These are phyloP conservation scores for Barnettozyma salicaria DNA, from an alignment of 805 yeast genomes.

Conservation along the genomic window DNA sequence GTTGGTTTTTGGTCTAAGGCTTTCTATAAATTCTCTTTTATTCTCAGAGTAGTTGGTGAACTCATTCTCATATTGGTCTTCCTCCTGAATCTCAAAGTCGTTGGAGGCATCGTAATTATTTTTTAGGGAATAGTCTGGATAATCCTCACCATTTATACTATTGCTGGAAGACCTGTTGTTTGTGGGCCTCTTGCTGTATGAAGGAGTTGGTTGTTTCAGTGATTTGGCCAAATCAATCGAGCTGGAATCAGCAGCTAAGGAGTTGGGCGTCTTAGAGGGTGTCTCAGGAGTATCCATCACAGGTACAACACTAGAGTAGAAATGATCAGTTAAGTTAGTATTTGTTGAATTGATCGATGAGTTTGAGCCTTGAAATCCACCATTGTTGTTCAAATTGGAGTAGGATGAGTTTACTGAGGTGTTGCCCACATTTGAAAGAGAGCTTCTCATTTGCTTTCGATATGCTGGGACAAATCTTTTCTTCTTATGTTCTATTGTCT, in stretches of 20 bases:
- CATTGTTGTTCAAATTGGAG: conserved; percentile 19
- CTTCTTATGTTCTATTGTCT: conserved; percentile 3
- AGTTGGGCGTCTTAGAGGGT: conserved; percentile 5
- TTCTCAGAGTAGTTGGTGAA: conserved; percentile 40
- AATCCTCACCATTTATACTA: conserved; percentile 9
- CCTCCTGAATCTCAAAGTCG: conserved; percentile 33
- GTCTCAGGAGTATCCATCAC: conserved; percentile 15
- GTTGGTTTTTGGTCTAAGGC: conserved; percentile 32
- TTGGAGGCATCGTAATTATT: conserved; percentile 29
- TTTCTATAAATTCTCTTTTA: conserved; percentile 36
- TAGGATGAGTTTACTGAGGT: conserved; percentile 22
- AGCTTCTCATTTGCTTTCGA: conserved; percentile 28
- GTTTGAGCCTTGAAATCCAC: conserved; percentile 18
- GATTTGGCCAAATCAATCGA: conserved; percentile 23
- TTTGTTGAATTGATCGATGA: conserved; percentile 22
- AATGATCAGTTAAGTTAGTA: conserved; percentile 24
- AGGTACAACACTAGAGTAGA: conserved; percentile 25
- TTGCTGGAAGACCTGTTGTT: conserved; percentile 13
- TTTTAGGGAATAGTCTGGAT: conserved; percentile 27
- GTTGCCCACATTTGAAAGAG: conserved; percentile 17
- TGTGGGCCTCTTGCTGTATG: conserved; percentile 17
- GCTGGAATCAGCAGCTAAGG: conserved; percentile 9
- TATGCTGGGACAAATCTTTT: conserved; percentile 34
- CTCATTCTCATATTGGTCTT: conserved; percentile 40
- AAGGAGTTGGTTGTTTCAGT: conserved; percentile 24